Evolutionary conservation across 2,329 filamentous ascomycete genomes (phyloP), one percentile per base, ranked within the genome.

Genomic region (Fusarium chaquense): DNA sequence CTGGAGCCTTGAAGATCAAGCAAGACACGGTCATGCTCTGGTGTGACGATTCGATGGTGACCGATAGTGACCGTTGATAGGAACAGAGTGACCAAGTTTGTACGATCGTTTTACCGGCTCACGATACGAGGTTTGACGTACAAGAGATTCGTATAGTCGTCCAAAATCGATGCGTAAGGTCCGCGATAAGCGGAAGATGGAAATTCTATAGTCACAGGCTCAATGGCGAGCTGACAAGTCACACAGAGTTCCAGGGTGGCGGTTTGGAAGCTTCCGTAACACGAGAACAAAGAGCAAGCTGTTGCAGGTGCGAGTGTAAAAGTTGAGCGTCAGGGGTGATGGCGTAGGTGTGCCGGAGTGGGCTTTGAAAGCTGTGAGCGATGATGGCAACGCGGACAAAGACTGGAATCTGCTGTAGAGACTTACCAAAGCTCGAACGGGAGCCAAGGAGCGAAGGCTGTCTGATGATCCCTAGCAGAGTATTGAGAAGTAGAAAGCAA

Each of bases 1-100:
- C 53, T 59, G 47, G 52, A 40, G 32, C 38, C 51, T 58, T 50
- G 41, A 49, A 43, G 44, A 50, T 63, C 50, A 52, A 68, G 65
- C 62, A 62, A 55, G 68, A 50, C 60, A 58, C 47, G 58, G 47
- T 70, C 73, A 75, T 75, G 70, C 73, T 75, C 73, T 62, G 47
- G 52, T 46, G 50, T 50, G 51, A 45, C 54, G 62, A 49, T 20
- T 67, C 50, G 58, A 44, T n/a, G 50, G 41, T 33, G 47, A 65
- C 58, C 45, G 58, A 46, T 20, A 47, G 44, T 33, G 47, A 65
- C 58, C 57, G 65, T 55, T 60, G 53, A 64, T 59, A 43, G 28
- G 24, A 57, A 53, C 43, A 59, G 45, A 44, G 51, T 45, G 36
- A 32, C 49, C 40, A 46, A 49, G 57, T 53, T 52, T 67, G 49